phyloP scores from a whole-genome alignment of 345 rosid genomes.

The Iberis pinnata region DNA sequence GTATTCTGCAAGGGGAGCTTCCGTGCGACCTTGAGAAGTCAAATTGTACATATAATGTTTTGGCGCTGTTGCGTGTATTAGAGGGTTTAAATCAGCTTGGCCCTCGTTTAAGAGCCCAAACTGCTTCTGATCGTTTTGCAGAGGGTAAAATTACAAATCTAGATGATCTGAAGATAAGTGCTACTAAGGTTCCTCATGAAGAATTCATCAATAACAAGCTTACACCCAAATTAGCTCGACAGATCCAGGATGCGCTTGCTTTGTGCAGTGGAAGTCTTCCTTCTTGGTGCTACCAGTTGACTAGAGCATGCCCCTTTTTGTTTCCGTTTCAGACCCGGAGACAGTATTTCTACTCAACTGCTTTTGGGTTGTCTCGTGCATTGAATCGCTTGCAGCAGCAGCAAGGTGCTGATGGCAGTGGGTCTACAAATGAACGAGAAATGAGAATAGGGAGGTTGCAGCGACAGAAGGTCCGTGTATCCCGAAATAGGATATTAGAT shows the following conservation, averaged over 20 bases:
- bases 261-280: slow-evolving; percentile 98
- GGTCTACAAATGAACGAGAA: slow-evolving; percentile 79
- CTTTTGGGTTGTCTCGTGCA: slow-evolving; percentile 98
- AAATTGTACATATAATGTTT: slow-evolving; percentile 77
- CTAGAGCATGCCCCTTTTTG: slow-evolving; percentile 91
- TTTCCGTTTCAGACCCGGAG: slow-evolving; percentile 97
- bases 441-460: slow-evolving; percentile 90
- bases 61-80: slow-evolving; percentile 75
- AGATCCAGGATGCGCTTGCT: slow-evolving; percentile 98
- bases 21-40: slow-evolving; percentile 92
- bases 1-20: slow-evolving; percentile 85
- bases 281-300: slow-evolving; percentile 94
- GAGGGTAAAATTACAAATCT: slow-evolving; percentile 55
- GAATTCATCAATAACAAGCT: slow-evolving; percentile 86
- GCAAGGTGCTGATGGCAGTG: slow-evolving; percentile 96
- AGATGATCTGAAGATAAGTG: slow-evolving; percentile 46
- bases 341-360: slow-evolving; percentile 94
- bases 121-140: slow-evolving; percentile 49
- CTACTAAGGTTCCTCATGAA: slow-evolving; percentile 59
- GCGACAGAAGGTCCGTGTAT: slow-evolving; percentile 98
- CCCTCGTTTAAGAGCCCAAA: slow-evolving; percentile 70
- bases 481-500: slow-evolving; percentile 91
- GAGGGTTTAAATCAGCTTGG: slow-evolving; percentile 95
- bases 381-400: slow-evolving; percentile 96
- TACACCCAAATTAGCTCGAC: slow-evolving; percentile 95